Conservation (phyloP, 2,329 filamentous ascomycete genomes). For the Zasmidium cellare region DNA sequence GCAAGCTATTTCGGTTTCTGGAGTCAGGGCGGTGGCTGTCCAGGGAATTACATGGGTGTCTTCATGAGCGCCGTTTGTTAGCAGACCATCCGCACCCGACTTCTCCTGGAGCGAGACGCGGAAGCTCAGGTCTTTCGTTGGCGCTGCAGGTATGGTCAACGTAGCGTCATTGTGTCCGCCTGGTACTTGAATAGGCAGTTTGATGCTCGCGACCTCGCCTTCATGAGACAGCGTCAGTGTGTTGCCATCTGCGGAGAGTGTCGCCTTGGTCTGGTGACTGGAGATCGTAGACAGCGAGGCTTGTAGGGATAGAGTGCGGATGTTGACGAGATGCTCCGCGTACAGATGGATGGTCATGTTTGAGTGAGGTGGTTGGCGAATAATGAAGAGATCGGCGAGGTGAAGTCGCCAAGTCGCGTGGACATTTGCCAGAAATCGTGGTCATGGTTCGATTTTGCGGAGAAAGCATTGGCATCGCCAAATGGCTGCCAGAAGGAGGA, state of each 20-base stretch:
- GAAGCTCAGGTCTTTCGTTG: slow-evolving; percentile 54
- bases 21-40: slow-evolving; percentile 40
- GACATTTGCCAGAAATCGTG: background rate
- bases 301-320: slow-evolving; percentile 60
- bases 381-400: background rate
- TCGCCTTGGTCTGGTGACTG: slow-evolving; percentile 44
- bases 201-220: slow-evolving; percentile 44
- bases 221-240: slow-evolving; percentile 49
- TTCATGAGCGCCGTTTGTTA: slow-evolving; percentile 16
- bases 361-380: background rate
- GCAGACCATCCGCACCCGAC: slow-evolving; percentile 12
- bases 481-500: too few relatives aligned
- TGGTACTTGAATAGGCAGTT: slow-evolving; percentile 48
- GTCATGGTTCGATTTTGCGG: slow-evolving; percentile 8
- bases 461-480: too few relatives aligned
- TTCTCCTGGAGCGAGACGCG: slow-evolving; percentile 54
- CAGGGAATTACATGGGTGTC: slow-evolving; percentile 44
- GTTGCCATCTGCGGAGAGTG: slow-evolving; percentile 46
- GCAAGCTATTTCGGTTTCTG: slow-evolving; percentile 30
- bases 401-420: background rate
- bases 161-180: slow-evolving; percentile 41
- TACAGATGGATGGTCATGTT: slow-evolving; percentile 49
- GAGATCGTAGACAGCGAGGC: slow-evolving; percentile 50
- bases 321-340: slow-evolving; percentile 61
- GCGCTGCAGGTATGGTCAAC: slow-evolving; percentile 51